Percentiles rank a stretch among this genome's conserved stretches.
phyloP scores from a whole-genome alignment of 169 alveolate genomes.

The Plasmodium fragile region DNA sequence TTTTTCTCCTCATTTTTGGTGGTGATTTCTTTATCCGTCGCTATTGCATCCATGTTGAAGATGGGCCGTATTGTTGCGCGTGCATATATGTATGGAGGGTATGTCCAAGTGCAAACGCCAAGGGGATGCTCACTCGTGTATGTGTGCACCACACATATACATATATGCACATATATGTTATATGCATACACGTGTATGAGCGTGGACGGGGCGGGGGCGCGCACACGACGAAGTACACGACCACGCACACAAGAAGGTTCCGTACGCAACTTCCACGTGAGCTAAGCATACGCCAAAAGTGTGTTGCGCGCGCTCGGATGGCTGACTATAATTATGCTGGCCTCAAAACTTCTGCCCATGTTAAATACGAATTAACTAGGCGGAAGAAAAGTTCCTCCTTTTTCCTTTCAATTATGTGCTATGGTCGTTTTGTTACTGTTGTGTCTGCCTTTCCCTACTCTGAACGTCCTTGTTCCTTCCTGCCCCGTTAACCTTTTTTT shows the following conservation, averaged over 20 bases:
- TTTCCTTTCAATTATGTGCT: background rate
- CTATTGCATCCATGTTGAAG: conserved; percentile 46
- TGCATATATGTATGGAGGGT: background rate
- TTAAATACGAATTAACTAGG: background rate
- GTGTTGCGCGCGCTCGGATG: background rate
- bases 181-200: background rate
- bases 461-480: background rate
- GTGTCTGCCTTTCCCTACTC: background rate
- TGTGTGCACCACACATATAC: conserved; percentile 1
- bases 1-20: conserved; percentile 25
- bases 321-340: background rate
- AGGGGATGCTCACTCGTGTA: background rate
- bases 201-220: background rate
- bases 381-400: background rate
- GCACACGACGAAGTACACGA: background rate
- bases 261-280: background rate
- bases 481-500: background rate
- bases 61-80: background rate
- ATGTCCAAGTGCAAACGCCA: background rate
- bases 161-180: conserved; percentile 5
- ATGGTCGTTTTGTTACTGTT: background rate
- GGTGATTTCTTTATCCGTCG: conserved; percentile 5
- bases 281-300: background rate
- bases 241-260: background rate
- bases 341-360: background rate